phyloP scores from a whole-genome alignment of 352 stramenopile species.

The Blastocystis sp. region DNA sequence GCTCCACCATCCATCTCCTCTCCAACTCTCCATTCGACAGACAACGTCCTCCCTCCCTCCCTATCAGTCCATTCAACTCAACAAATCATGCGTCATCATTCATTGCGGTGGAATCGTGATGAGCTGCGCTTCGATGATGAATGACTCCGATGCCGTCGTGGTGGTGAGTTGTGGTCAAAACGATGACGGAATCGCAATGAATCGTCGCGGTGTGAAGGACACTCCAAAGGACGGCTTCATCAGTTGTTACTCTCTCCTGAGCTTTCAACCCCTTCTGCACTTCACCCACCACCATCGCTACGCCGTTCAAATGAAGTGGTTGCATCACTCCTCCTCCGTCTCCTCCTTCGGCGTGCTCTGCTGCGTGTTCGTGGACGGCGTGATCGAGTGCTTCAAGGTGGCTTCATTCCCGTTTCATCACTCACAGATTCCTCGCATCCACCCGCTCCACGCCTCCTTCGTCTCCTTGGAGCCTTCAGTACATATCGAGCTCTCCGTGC shows the following conservation, averaged over 20 bases:
- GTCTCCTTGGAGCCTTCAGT: background rate
- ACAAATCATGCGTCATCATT: background rate
- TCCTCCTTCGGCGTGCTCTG: background rate
- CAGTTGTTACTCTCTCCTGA: slow-evolving; percentile 1
- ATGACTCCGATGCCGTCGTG: background rate
- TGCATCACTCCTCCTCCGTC: background rate
- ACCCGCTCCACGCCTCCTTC: background rate
- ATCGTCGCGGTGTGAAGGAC: slow-evolving; percentile 16
- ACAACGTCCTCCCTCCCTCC: background rate
- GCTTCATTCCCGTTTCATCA: background rate
- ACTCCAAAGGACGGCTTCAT: background rate
- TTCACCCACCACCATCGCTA: slow-evolving; percentile 27
- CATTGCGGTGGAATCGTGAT: slow-evolving; percentile 47
- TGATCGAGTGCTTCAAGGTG: background rate
- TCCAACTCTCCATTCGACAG: background rate
- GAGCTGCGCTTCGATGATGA: background rate
- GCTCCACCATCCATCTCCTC: background rate
- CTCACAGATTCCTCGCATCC: slow-evolving; percentile 34
- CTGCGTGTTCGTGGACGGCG: slow-evolving; percentile 24
- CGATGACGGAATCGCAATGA: background rate
- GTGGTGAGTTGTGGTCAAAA: slow-evolving; percentile 52
- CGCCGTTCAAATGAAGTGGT: background rate
- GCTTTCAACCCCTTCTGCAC: background rate
- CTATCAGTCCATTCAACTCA: background rate
- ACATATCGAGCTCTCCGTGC: slow-evolving; percentile 1